Conservation (phyloP, 2,329 filamentous ascomycete species). For the Ceratocystis alfenasii region DNA sequence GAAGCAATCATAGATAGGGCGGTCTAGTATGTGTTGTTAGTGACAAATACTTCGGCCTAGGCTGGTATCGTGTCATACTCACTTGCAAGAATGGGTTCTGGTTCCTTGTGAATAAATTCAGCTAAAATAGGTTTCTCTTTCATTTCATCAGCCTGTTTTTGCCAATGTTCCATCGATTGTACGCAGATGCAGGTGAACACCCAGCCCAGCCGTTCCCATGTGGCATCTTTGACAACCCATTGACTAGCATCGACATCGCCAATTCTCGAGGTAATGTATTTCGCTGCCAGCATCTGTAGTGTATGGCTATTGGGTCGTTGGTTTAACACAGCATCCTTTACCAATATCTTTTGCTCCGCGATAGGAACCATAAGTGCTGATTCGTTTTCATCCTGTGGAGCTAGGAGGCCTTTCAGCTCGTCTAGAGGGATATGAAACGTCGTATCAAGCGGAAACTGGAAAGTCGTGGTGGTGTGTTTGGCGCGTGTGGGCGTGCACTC, state of each 20-base stretch:
- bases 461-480: slow-evolving; percentile 37
- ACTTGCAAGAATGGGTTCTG: slow-evolving; percentile 38
- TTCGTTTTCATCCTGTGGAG: slow-evolving; percentile 29
- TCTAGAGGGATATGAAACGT: slow-evolving; percentile 36
- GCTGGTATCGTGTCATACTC: slow-evolving; percentile 24
- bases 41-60: slow-evolving; percentile 16
- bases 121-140: slow-evolving; percentile 34
- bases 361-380: slow-evolving; percentile 25
- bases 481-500: slow-evolving; percentile 39
- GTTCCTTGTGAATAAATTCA: slow-evolving; percentile 38
- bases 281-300: slow-evolving; percentile 39
- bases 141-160: slow-evolving; percentile 35
- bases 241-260: slow-evolving; percentile 37
- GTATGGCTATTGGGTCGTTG: slow-evolving; percentile 39
- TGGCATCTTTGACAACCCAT: slow-evolving; percentile 38
- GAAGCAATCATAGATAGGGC: slow-evolving; percentile 49
- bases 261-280: slow-evolving; percentile 36
- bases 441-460: slow-evolving; percentile 37
- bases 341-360: slow-evolving; percentile 32
- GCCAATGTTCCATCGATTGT: slow-evolving; percentile 42
- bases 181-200: slow-evolving; percentile 43
- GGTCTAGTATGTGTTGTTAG: slow-evolving; percentile 30
- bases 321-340: slow-evolving; percentile 37
- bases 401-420: slow-evolving; percentile 28
- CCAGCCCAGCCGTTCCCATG: slow-evolving; percentile 39